Base-by-base conservation (phyloP, 129 eudicot genomes). In the Heracleum sosnowskyi region DNA sequence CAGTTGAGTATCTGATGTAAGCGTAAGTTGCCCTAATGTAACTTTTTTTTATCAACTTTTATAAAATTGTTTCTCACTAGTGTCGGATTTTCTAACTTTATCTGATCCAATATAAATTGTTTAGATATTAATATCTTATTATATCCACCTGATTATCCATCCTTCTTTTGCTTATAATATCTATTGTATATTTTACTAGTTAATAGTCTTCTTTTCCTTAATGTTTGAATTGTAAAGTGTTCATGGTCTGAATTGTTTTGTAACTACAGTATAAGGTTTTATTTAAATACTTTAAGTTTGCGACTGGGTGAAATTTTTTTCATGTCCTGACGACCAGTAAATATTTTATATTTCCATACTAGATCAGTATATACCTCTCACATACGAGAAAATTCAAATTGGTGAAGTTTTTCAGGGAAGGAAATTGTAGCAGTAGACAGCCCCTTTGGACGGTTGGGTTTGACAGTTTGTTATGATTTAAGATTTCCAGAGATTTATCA, bases 401-500 rank as follows among this genome's bases (percentile, higher is more conserved):
- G 41, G 33, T 42, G 34, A 80, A 75, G 77, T 80, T 85, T 71
- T 88, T 39, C 77, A 93, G 96, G 98, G 40, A 84, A 88, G 76
- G 97, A 94, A 63, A 79, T 91, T 75, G 94, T 91, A 75, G 89
- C 93, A 0, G 87, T 83, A 31, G 97, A 94, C 78, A 91, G 93
- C 79, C 98, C 98, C 55, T 76, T 87, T 76, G 98, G 98, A 24
- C 93, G 93, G 78, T 81, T 94, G 86, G 98, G 98, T 44, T 83
- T 94, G 47, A 94, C 98, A 12, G 92, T 94, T 80, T 94, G 97
- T 86, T 94, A 94, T 79, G 98, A 94, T 86, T 87, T 94, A 85
- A 87, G 98, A 86, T 94, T 94, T 77, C 98, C 98, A 4, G 97
- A 91, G 83, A 70, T 94, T 35, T 94, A 94, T 83, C 93, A 94